Evolutionary conservation across 1,284 basidiomycete species (phyloP), one percentile per base, ranked within the genome.

Genomic region (Porodaedalea pini): DNA sequence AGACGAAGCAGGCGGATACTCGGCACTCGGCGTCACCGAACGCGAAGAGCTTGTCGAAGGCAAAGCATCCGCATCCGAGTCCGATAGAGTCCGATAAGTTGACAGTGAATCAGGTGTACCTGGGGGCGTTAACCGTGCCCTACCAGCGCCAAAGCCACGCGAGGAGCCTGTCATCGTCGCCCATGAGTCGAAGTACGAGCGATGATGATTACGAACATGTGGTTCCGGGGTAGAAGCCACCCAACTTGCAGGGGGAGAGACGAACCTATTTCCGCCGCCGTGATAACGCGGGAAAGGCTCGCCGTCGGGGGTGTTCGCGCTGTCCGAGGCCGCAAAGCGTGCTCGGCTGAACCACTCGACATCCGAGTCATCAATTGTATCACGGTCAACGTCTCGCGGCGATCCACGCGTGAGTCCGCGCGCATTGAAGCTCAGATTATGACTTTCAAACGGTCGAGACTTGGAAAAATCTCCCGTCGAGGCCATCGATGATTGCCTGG

Each of bases 121-220:
- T 25, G 56, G 63, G 13, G 59, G 61, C 44, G 62, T 67, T 41
- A 31, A 41, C 19, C 58, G 37, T n/a, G 27, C 32, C 19, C 50
- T 53, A 77, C 43, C 48, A 19, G 41, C 19, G 57, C 57, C 59
- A 59, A 51, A n/a, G 56, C 62, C 54, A 55, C 50, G 34, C 10
- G 29, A 6, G 32, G 36, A 13, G 29, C 8, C 11, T 11, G 32
- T 15, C 8, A 31, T 2, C 15, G 23, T 25, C 1, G 40, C 31
- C 55, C 55, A 54, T 8, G 17, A 54, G 57, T 81, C 78, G 57
- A 78, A 73, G 60, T 78, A 79, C 6, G 81, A 76, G 8, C 80
- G 73, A 53, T 74, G 73, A 64, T 83, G 82, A 58, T 80, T 72
- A 53, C 76, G 68, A 37, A 55, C 61, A 17, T 64, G 63, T 25